These are phyloP conservation scores for Corylus heterophylla DNA, from an alignment of 306 rosid genomes.

Conservation along the genomic window DNA sequence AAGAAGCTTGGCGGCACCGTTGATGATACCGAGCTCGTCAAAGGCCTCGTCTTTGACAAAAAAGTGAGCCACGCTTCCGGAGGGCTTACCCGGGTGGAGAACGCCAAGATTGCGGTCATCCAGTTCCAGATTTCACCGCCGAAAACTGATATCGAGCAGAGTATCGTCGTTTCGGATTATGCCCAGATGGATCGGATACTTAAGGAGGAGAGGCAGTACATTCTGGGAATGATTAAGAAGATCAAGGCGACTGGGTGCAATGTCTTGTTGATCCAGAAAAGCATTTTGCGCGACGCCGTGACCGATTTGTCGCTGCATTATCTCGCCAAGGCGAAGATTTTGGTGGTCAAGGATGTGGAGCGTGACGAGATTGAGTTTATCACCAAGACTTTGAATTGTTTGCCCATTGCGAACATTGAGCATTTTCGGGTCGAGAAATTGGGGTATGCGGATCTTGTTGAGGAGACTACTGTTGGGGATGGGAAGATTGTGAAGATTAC, in stretches of 20 bases:
- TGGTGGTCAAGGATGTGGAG: slow-evolving; percentile 96
- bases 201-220: slow-evolving; percentile 92
- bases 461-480: slow-evolving; percentile 87
- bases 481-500: slow-evolving; percentile 91
- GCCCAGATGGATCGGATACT: slow-evolving; percentile 96
- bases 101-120: slow-evolving; percentile 90
- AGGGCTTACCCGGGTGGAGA: slow-evolving; percentile 91
- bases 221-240: slow-evolving; percentile 94
- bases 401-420: slow-evolving; percentile 91
- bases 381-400: slow-evolving; percentile 87
- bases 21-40: slow-evolving; percentile 78
- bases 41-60: slow-evolving; percentile 86
- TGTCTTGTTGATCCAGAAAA: slow-evolving; percentile 92
- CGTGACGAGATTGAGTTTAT: slow-evolving; percentile 96
- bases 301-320: slow-evolving; percentile 93
- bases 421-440: slow-evolving; percentile 89
- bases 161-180: slow-evolving; percentile 87
- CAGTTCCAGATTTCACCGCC: slow-evolving; percentile 99
- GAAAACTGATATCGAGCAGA: slow-evolving; percentile 91
- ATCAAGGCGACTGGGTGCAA: slow-evolving; percentile 87
- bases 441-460: slow-evolving; percentile 90
- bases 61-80: slow-evolving; percentile 96
- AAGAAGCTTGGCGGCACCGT: slow-evolving; percentile 96
- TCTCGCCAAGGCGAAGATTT: slow-evolving; percentile 90
- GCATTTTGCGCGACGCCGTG: slow-evolving; percentile 90